Evolutionary conservation across 2,329 filamentous ascomycete species (phyloP).

Genomic region (Oidium heveae): DNA sequence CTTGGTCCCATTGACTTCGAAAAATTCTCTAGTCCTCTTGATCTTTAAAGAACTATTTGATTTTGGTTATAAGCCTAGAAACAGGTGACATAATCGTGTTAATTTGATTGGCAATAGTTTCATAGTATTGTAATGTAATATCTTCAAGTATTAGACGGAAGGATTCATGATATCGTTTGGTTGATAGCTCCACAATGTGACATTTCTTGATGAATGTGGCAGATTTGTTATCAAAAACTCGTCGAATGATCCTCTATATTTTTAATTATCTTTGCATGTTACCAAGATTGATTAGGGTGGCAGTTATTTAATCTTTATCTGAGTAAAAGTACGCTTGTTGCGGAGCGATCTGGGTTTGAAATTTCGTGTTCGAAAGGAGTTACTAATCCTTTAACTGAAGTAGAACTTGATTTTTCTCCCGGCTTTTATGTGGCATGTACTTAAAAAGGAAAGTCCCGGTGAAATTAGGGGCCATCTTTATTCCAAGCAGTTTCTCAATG

Average conservation of each 20-base stretch:
- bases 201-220: neutral
- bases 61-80: too few species aligned
- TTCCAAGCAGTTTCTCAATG: neutral
- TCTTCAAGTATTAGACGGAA: too few species aligned
- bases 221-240: neutral
- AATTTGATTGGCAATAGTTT: too few species aligned
- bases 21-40: too few species aligned
- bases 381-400: neutral
- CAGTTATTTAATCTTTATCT: neutral
- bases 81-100: too few species aligned
- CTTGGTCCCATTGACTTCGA: too few species aligned
- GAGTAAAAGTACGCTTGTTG: neutral
- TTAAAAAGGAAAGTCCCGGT: neutral
- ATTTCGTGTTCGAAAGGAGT: conserved; percentile 9
- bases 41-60: too few species aligned
- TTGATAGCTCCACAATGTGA: neutral
- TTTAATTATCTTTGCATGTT: neutral
- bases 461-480: neutral
- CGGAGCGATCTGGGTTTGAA: neutral
- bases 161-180: too few species aligned
- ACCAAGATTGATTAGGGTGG: neutral
- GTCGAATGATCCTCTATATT: neutral
- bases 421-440: neutral
- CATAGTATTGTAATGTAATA: too few species aligned
- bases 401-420: neutral